A percentile compares a stretch with the other conserved stretches of the same genome.
These are phyloP conservation scores for Xanthoconium purpureum DNA, from an alignment of 768 basidiomycete species.

Conservation along the genomic window DNA sequence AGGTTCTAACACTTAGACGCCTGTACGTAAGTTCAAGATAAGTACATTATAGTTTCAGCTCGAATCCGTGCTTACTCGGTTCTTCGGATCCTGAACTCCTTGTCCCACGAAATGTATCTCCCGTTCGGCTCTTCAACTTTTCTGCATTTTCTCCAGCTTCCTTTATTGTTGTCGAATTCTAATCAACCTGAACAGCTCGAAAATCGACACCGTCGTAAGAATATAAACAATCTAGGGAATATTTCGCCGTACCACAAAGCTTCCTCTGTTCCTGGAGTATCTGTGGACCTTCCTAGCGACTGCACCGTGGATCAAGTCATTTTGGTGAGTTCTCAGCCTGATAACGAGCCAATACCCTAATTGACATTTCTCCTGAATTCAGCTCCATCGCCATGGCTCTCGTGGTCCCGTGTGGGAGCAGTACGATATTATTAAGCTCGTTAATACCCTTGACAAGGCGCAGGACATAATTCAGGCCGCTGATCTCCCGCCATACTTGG, in stretches of 20 bases:
- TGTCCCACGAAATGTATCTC: slow-evolving; percentile 14
- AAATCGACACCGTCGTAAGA: background rate
- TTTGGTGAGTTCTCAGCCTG: slow-evolving; percentile 25
- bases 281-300: slow-evolving; percentile 34
- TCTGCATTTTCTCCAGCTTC: slow-evolving; percentile 13
- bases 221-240: slow-evolving; percentile 28
- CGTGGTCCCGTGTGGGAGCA: slow-evolving; percentile 34
- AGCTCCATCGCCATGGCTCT: slow-evolving; percentile 44
- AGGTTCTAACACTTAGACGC: too few relatives aligned
- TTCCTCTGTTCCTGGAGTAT: slow-evolving; percentile 26
- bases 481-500: slow-evolving; percentile 31
- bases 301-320: slow-evolving; percentile 40
- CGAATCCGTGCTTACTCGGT: too few relatives aligned
- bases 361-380: background rate
- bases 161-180: background rate
- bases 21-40: too few relatives aligned
- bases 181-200: background rate
- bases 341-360: background rate
- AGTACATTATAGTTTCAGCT: too few relatives aligned
- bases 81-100: too few relatives aligned
- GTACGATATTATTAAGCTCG: slow-evolving; percentile 30
- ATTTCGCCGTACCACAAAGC: slow-evolving; percentile 37
- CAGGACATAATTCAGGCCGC: slow-evolving; percentile 23
- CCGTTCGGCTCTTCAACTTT: slow-evolving; percentile 1
- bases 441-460: slow-evolving; percentile 28